These are phyloP conservation scores for Populus davidiana DNA, from an alignment of 345 rosid species.

Conservation along the genomic window DNA sequence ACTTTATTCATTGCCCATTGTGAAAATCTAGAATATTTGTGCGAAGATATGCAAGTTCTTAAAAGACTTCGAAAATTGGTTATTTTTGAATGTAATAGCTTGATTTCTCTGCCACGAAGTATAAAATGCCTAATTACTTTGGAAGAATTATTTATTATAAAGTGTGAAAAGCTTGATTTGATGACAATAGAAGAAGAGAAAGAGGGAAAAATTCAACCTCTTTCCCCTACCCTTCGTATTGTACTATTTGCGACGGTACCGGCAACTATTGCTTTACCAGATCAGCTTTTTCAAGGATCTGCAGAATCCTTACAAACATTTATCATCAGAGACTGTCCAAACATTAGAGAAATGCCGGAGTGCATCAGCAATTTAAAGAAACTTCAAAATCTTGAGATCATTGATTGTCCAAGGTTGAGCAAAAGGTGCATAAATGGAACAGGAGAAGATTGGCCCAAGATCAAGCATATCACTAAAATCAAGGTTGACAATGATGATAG, in stretches of 20 bases:
- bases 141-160: fast-evolving
- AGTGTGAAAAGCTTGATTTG: no score
- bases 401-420: neutral
- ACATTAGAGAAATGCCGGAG: constrained; percentile 20
- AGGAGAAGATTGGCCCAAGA: neutral
- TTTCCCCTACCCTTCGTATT: no score
- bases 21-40: no score
- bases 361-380: neutral
- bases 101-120: no score
- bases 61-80: no score
- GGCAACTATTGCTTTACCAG: constrained; percentile 6
- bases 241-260: fast-evolving
- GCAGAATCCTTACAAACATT: constrained; percentile 12
- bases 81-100: fast-evolving
- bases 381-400: neutral
- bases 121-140: no score
- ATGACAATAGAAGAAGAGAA: no score
- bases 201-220: no score
- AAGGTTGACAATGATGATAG: no score
- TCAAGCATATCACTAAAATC: no score
- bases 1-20: no score
- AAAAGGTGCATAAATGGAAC: neutral
- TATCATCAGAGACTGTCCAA: constrained; percentile 7
- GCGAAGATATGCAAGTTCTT: no score
- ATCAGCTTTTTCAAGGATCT: constrained; percentile 17